Evolutionary conservation across 2,329 filamentous ascomycete species (phyloP), one percentile per base, ranked within the genome.

Genomic region (Pyrenochaeta sp.): DNA sequence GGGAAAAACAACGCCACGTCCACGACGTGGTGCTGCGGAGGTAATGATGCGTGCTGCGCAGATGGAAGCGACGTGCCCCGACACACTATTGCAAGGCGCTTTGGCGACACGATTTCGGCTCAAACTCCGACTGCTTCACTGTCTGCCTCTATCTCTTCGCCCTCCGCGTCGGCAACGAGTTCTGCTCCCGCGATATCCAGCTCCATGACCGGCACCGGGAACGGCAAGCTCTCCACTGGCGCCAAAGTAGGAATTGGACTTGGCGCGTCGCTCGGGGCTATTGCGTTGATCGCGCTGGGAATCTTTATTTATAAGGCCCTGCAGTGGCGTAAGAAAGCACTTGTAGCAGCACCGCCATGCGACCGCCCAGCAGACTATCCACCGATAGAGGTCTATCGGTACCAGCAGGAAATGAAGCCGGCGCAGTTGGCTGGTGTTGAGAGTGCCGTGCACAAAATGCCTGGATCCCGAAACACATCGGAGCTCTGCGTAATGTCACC

Each of bases 281-380:
- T 57, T 7, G 41, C 33, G 3, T 41, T 60, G 21, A 33, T 51
- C 1, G 50, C 20, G 7, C 9, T 57, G 11, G 54, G 54, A 9
- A n/a, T 49, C 9, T 57, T 57, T 14, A 35, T 57, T 0, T 33
- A 20, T n/a, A 54, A 50, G 42, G 56, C 54, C 15, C 20, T 60
- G 46, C 49, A 47, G 36, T 54, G 54, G 54, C 43, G 49, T 17
- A 54, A 46, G 32, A 45, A n/a, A 14, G 37, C 47, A 11, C 23
- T 23, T 6, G 17, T 11, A 7, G 23, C 33, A 6, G 15, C 37
- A 18, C 21, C 33, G 7, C 21, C 45, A 10, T 41, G 33, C 11
- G 14, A n/a, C 11, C 18, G 27, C 15, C 14, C 29, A 12, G 40
- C 30, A 43, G 27, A 42, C 12, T 30, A 10, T 15, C 21, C 10